These are phyloP conservation scores for Rhodotorula babjevae DNA, from an alignment of 768 basidiomycete genomes.

Conservation along the genomic window DNA sequence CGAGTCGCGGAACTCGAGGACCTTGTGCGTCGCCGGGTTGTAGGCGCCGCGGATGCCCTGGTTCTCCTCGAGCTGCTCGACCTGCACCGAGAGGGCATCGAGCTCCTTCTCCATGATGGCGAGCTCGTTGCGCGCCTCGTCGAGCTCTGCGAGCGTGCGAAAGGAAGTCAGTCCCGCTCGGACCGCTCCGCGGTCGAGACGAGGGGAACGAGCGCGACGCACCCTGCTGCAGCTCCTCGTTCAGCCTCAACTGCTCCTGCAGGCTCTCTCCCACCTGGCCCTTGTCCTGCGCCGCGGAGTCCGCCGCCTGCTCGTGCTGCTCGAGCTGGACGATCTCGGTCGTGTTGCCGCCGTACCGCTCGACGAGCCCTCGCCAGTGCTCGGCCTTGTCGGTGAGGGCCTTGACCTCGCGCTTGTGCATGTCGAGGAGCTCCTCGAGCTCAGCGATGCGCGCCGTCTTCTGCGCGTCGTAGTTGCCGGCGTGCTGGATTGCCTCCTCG, in stretches of 20 bases:
- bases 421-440: constrained; percentile 34
- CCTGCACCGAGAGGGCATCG: constrained; percentile 37
- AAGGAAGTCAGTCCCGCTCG: too few relatives aligned
- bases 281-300: background rate
- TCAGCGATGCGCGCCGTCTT: constrained; percentile 33
- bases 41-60: constrained; percentile 41
- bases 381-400: constrained; percentile 17
- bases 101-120: constrained; percentile 33
- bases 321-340: constrained; percentile 34
- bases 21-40: constrained; percentile 40
- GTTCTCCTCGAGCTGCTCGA: constrained; percentile 38
- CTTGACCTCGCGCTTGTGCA: constrained; percentile 30
- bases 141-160: constrained; percentile 22
- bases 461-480: constrained; percentile 30
- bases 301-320: constrained; percentile 9
- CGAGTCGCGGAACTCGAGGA: constrained; percentile 54
- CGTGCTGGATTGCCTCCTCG: constrained; percentile 34
- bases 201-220: background rate
- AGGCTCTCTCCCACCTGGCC: constrained; percentile 4
- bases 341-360: constrained; percentile 38
- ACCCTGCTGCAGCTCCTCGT: constrained; percentile 33
- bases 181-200: too few relatives aligned
- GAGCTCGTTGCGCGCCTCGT: constrained; percentile 28
- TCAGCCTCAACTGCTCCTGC: constrained; percentile 26
- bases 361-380: constrained; percentile 34